Percentiles rank a stretch among this genome's conserved stretches.
Evolutionary conservation across 352 stramenopile genomes (phyloP).

Genomic region (Pythium guiyangense): DNA sequence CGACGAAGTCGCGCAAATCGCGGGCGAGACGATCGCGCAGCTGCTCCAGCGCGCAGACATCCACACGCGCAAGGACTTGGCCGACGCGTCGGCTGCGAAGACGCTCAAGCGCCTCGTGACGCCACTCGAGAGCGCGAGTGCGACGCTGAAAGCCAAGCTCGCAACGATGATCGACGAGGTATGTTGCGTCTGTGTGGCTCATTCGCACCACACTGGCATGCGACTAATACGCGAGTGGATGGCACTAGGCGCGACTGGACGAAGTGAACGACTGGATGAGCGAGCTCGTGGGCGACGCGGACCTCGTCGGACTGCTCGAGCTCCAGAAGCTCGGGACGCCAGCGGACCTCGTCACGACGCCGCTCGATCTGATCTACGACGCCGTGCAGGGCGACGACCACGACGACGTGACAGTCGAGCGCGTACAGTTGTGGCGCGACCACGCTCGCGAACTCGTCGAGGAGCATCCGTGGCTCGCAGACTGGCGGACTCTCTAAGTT

Average conservation of each 20-base stretch:
- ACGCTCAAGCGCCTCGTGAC: constrained; percentile 31
- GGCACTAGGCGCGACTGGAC: constrained; percentile 52
- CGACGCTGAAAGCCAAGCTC: constrained; percentile 35
- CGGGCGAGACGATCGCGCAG: constrained; percentile 33
- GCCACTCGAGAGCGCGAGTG: constrained; percentile 29
- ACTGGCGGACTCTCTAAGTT: constrained; percentile 72
- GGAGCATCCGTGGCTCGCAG: constrained; percentile 53
- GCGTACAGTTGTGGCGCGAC: constrained; percentile 46
- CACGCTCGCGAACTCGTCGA: constrained; percentile 32
- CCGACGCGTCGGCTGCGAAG: constrained; percentile 29
- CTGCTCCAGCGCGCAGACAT: constrained; percentile 43
- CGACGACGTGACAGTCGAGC: constrained; percentile 21
- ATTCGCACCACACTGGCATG: background rate
- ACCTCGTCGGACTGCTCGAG: constrained; percentile 52
- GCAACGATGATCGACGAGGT: constrained; percentile 57
- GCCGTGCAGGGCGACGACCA: constrained; percentile 19
- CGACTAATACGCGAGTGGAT: constrained; percentile 4
- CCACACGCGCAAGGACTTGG: constrained; percentile 52
- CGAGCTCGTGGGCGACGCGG: constrained; percentile 51
- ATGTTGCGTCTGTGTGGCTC: constrained; percentile 1
- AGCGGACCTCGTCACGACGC: constrained; percentile 66
- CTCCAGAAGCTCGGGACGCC: constrained; percentile 78
- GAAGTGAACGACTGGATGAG: constrained; percentile 78
- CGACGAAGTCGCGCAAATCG: constrained; percentile 70
- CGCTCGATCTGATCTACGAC: constrained; percentile 57